These are phyloP conservation scores for Lactarius trivialis DNA, from an alignment of 768 basidiomycete genomes.

Conservation along the genomic window DNA sequence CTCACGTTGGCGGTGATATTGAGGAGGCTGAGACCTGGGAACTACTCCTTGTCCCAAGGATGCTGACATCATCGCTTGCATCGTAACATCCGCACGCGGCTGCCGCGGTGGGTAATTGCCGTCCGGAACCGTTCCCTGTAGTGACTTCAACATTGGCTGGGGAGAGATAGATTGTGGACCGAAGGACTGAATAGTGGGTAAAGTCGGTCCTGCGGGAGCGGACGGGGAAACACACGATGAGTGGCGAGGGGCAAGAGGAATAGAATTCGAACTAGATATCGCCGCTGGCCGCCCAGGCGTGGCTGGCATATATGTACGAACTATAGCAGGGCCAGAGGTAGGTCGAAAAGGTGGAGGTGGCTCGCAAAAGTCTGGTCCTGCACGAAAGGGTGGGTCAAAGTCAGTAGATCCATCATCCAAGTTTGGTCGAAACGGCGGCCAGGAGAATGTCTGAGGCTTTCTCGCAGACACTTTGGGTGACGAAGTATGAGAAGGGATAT, in stretches of 20 bases:
- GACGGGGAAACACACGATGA: not conserved
- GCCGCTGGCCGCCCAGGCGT: not conserved
- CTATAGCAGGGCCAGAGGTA: not conserved
- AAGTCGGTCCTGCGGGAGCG: not conserved
- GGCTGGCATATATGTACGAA: not conserved
- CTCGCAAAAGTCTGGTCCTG: slow-evolving; percentile 13
- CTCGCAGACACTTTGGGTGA: slow-evolving; percentile 10
- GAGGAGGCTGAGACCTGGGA: not conserved
- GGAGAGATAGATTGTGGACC: not conserved
- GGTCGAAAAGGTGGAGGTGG: slow-evolving; percentile 10
- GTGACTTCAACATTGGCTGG: not conserved
- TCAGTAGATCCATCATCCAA: slow-evolving; percentile 5
- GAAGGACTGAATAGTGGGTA: slow-evolving; percentile 6
- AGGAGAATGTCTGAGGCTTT: slow-evolving; percentile 12
- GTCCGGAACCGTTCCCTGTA: slow-evolving; percentile 1
- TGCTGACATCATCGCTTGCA: not conserved
- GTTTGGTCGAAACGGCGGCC: slow-evolving; percentile 18
- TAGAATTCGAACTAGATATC: slow-evolving; percentile 5
- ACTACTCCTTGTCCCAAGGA: not conserved
- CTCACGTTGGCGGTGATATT: slow-evolving; percentile 15
- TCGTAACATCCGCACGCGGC: slow-evolving; percentile 8
- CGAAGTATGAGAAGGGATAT: slow-evolving; percentile 7
- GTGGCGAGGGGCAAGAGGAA: slow-evolving; percentile 12
- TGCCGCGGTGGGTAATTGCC: slow-evolving; percentile 10
- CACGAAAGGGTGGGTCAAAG: slow-evolving; percentile 19